phyloP scores from a whole-genome alignment of 371 early-diverging fungal genomes.

The Mortierella sp. region DNA sequence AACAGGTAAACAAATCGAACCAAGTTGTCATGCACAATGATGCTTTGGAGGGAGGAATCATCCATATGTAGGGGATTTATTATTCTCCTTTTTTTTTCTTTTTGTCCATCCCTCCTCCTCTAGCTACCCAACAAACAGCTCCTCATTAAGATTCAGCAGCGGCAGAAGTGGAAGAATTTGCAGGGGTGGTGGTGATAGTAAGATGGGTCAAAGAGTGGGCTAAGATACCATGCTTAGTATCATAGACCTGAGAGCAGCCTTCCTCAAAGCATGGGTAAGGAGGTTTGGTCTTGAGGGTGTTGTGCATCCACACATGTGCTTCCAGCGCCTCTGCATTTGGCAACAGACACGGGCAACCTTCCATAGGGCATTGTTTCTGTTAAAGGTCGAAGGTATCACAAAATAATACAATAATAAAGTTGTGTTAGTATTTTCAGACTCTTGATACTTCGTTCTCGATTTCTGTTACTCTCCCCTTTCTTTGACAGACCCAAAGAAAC shows the following conservation, averaged over 20 bases:
- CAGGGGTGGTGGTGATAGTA: neutral
- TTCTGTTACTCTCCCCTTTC: neutral
- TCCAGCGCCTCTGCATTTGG: constrained; percentile 39
- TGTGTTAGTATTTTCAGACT: neutral
- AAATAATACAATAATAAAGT: neutral
- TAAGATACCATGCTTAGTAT: constrained; percentile 44
- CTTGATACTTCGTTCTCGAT: neutral
- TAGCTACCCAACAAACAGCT: neutral
- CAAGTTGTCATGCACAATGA: neutral
- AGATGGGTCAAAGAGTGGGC: constrained; percentile 44
- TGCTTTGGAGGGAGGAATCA: neutral
- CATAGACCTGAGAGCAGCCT: constrained; percentile 42
- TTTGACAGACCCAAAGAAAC: constrained; percentile 3
- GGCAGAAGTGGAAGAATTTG: neutral
- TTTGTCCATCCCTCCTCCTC: neutral
- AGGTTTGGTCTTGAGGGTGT: constrained; percentile 50
- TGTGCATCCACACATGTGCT: constrained; percentile 52
- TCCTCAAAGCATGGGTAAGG: constrained; percentile 56
- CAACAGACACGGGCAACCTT: constrained; percentile 38
- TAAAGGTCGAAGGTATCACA: neutral
- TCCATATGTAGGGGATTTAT: neutral
- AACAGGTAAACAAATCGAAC: neutral
- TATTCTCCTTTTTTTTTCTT: neutral
- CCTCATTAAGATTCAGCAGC: neutral
- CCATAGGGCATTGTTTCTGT: constrained; percentile 31